phyloP scores from a whole-genome alignment of 2,329 filamentous ascomycete genomes.

The Trichoderma atroviride region DNA sequence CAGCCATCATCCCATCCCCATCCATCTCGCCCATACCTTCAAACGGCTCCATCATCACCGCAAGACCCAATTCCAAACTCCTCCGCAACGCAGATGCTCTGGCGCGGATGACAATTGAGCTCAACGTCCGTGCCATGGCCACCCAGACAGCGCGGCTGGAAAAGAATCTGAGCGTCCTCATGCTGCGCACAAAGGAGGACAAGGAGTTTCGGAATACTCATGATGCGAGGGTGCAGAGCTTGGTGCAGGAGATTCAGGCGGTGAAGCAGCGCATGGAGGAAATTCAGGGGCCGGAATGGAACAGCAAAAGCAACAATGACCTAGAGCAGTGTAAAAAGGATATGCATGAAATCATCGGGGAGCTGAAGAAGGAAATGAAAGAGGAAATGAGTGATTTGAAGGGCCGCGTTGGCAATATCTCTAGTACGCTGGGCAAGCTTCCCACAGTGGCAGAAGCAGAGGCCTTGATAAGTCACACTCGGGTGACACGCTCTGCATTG shows the following conservation, averaged over 20 bases:
- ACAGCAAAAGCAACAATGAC: neutral
- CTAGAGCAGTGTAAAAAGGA: slow-evolving; percentile 31
- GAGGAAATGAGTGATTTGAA: slow-evolving; percentile 34
- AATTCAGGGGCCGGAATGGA: slow-evolving; percentile 16
- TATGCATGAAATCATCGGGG: slow-evolving; percentile 28
- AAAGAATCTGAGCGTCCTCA: slow-evolving; percentile 36
- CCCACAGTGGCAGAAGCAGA: slow-evolving; percentile 32
- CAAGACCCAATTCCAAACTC: slow-evolving; percentile 22
- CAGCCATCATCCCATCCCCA: neutral
- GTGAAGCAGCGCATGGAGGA: slow-evolving; percentile 36
- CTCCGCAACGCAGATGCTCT: slow-evolving; percentile 39
- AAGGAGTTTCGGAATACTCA: slow-evolving; percentile 37
- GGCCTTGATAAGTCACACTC: slow-evolving; percentile 15
- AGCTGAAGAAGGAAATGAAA: slow-evolving; percentile 33
- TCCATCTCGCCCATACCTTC: slow-evolving; percentile 1
- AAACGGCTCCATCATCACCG: neutral
- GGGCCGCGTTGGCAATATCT: slow-evolving; percentile 32
- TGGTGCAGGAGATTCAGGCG: slow-evolving; percentile 39
- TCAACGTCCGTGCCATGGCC: slow-evolving; percentile 38
- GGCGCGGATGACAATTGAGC: slow-evolving; percentile 44
- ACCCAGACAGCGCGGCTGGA: slow-evolving; percentile 38
- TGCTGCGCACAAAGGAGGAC: slow-evolving; percentile 34
- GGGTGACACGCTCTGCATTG: neutral
- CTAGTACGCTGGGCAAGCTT: slow-evolving; percentile 32
- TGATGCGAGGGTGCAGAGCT: slow-evolving; percentile 35